phyloP scores from a whole-genome alignment of 2,329 filamentous ascomycete species.

The Cryphonectria japonica region DNA sequence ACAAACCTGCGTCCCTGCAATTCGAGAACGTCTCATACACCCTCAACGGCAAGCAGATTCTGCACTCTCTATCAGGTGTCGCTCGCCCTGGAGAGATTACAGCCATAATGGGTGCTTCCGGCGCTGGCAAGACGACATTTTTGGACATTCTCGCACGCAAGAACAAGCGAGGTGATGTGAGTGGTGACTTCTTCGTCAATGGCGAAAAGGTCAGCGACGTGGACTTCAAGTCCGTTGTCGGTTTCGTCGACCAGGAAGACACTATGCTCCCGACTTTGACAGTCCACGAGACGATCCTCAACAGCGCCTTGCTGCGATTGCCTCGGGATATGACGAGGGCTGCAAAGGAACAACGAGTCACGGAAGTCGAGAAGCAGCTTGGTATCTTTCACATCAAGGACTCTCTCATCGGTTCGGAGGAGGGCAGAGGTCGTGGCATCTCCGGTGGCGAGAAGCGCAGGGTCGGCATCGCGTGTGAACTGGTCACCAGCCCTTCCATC shows the following conservation, averaged over 20 bases:
- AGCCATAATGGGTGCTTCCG: conserved; percentile 97
- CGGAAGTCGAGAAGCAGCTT: conserved; percentile 93
- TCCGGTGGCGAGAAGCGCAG: conserved; percentile 96
- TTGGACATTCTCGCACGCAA: conserved; percentile 94
- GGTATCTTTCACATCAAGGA: conserved; percentile 94
- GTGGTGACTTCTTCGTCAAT: conserved; percentile 88
- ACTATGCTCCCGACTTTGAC: conserved; percentile 95
- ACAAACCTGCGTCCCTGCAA: conserved; percentile 85
- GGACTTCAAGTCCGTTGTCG: conserved; percentile 89
- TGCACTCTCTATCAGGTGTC: conserved; percentile 78
- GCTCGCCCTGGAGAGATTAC: conserved; percentile 95
- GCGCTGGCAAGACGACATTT: conserved; percentile 96
- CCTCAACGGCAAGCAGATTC: conserved; percentile 85
- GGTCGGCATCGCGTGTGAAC: conserved; percentile 95
- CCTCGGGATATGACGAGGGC: conserved; percentile 85
- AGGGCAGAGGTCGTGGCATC: conserved; percentile 90
- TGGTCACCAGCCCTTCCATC: conserved; percentile 96
- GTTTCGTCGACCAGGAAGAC: conserved; percentile 98
- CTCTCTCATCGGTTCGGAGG: conserved; percentile 93
- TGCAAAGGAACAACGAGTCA: conserved; percentile 88
- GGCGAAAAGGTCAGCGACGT: conserved; percentile 84
- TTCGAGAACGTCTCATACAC: conserved; percentile 88
- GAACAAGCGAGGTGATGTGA: conserved; percentile 83
- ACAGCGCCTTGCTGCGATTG: conserved; percentile 88
- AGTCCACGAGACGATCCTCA: conserved; percentile 96